A percentile compares a stretch with the other conserved stretches of the same genome.
Evolutionary conservation across 2,329 filamentous ascomycete genomes (phyloP).

Genomic region (Golovinomyces cichoracearum): DNA sequence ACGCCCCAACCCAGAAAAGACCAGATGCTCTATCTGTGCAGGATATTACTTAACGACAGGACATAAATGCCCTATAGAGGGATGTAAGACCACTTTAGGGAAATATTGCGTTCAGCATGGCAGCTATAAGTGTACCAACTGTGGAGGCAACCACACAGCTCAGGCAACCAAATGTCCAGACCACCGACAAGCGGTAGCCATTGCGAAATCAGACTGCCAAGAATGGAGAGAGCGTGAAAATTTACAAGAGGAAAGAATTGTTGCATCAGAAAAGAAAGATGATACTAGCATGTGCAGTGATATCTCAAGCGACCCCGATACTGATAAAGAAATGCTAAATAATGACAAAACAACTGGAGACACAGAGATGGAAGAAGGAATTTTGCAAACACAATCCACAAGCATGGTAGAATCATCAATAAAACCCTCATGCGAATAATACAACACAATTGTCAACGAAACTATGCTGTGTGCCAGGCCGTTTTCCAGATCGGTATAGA

Average conservation of each 20-base stretch:
- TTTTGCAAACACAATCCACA: background rate
- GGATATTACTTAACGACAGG: background rate
- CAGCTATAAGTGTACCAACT: background rate
- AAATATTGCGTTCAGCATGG: background rate
- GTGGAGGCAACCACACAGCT: too few species aligned
- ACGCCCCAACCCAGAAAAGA: background rate
- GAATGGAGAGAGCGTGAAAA: background rate
- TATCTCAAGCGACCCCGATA: background rate
- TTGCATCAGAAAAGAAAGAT: background rate
- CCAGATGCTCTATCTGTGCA: background rate
- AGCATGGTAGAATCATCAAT: background rate
- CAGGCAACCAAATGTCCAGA: too few species aligned
- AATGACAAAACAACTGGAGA: background rate
- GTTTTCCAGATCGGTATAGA: background rate
- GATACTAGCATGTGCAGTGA: background rate
- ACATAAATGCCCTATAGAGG: background rate
- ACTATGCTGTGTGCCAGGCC: background rate
- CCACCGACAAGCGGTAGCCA: too few species aligned
- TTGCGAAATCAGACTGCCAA: too few species aligned
- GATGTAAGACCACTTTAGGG: background rate
- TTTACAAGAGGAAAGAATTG: background rate
- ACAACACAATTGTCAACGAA: background rate
- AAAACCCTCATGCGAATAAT: background rate
- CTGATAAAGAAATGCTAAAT: background rate
- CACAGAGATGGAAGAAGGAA: background rate